Base-by-base conservation (phyloP, 2,329 filamentous ascomycete genomes). In the Xylaria sp. region DNA sequence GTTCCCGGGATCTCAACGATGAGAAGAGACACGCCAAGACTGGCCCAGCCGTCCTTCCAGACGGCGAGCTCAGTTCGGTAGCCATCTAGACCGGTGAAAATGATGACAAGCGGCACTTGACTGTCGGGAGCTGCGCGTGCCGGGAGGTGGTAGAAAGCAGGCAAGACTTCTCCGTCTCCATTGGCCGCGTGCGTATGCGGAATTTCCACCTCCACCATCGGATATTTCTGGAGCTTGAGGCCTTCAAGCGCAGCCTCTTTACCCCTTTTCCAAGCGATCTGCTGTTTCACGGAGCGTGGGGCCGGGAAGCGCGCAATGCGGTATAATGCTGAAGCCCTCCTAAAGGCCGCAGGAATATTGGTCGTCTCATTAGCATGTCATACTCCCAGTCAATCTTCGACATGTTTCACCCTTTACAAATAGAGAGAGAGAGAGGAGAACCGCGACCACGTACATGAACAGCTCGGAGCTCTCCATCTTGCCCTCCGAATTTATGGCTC, bases 1-100 rank as follows among this genome's bases (percentile, higher is more conserved):
- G 86, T 89, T 1, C 86, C 86, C 0, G 86, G 86, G 62, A 89
- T 88, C 76, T 89, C 86, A 7, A 88, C 80, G 7, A 88, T 79
- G 4, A 88, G 73, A 1, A 81, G 82, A 0, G 81, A 86, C 12
- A 88, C 82, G 39, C 83, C 83, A 18, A 84, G 82, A 57, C 79
- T 63, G 10, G 75, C 74, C 72, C 75, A 79, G 2, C 78, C 78
- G 12, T 76, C 71, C 67, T 79, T 78, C 78, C 78, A 79, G 31
- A 79, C 76, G 1, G 76, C 73, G 1, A 80, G 73, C 25, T 80
- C 79, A 25, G 79, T 80, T 49, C 79, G 75, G 65, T 73, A 73
- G 1, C 74, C 77, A 59, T 78, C 77, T 0, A 78, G 71, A 0
- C 77, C 77, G 2, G 75, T 76, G 52, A 78, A 76, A 54, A 78